Evolutionary conservation across 106 monocot genomes (phyloP).

Genomic region (Acorus gramineus): DNA sequence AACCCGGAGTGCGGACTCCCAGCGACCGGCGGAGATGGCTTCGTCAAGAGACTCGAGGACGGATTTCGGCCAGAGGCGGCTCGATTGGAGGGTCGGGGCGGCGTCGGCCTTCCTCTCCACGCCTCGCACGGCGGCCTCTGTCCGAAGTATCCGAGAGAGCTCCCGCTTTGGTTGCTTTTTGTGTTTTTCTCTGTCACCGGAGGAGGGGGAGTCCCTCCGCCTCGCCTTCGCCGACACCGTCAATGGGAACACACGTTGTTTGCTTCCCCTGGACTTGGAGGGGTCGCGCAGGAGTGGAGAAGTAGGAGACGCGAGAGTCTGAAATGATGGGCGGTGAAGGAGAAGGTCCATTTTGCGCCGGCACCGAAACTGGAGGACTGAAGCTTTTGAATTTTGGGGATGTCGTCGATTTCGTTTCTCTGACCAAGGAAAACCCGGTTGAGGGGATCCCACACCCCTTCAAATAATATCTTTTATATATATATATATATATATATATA

Average conservation of each 20-base stretch:
- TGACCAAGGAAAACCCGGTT: not conserved
- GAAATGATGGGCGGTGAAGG: not conserved
- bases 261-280: not conserved
- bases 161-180: slow-evolving; percentile 12
- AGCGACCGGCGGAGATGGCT: slow-evolving; percentile 35
- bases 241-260: not conserved
- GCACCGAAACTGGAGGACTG: not conserved
- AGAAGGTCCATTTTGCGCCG: not conserved
- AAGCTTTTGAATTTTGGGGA: not conserved
- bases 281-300: not conserved
- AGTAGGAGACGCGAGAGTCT: not conserved
- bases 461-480: not conserved
- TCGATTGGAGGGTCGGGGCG: slow-evolving; percentile 3
- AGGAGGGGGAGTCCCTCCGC: not conserved
- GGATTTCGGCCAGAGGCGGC: slow-evolving; percentile 58
- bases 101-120: slow-evolving; percentile 39
- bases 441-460: not conserved
- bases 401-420: not conserved
- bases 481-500: too few species aligned
- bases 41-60: slow-evolving; percentile 79
- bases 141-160: slow-evolving; percentile 43
- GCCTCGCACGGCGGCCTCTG: slow-evolving; percentile 49
- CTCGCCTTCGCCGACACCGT: too few species aligned
- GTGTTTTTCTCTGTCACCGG: not conserved
- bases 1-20: slow-evolving; percentile 89